phyloP scores from a whole-genome alignment of 1,284 basidiomycete genomes.

The Ustilago hordei region DNA sequence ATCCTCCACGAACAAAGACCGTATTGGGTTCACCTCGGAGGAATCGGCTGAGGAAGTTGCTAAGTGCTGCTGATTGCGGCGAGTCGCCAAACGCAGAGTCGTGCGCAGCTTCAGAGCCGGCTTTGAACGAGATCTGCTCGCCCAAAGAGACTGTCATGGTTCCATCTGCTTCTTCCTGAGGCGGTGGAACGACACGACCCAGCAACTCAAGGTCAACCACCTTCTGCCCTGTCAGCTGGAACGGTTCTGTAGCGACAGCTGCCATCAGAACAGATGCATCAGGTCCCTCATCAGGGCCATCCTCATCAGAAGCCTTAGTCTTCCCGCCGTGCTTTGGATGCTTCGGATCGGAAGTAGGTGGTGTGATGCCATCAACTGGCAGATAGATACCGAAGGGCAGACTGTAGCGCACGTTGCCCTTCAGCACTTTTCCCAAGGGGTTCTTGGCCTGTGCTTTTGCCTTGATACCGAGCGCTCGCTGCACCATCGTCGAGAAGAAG shows the following conservation, averaged over 20 bases:
- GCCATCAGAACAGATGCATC: conserved; percentile 58
- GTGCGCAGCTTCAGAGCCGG: background rate
- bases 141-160: background rate
- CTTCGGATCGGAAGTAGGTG: conserved; percentile 15
- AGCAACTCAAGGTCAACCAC: conserved; percentile 49
- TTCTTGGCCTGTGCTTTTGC: conserved; percentile 60
- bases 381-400: conserved; percentile 62
- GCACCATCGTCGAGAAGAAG: conserved; percentile 20
- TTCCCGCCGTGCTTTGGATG: conserved; percentile 33
- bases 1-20: conserved; percentile 62
- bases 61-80: conserved; percentile 55
- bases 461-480: conserved; percentile 59
- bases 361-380: conserved; percentile 39
- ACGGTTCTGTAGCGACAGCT: conserved; percentile 59
- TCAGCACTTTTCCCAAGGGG: conserved; percentile 56
- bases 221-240: conserved; percentile 57
- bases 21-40: conserved; percentile 62
- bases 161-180: conserved; percentile 22
- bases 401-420: conserved; percentile 60
- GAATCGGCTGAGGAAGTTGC: conserved; percentile 62
- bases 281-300: conserved; percentile 2
- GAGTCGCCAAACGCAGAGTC: conserved; percentile 25
- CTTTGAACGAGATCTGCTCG: conserved; percentile 11
- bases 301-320: background rate
- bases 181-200: conserved; percentile 60